A percentile compares a stretch with the other conserved stretches of the same genome.
These are phyloP conservation scores for Arthrobotrys musiformis DNA, from an alignment of 2,329 filamentous ascomycete genomes.

Conservation along the genomic window DNA sequence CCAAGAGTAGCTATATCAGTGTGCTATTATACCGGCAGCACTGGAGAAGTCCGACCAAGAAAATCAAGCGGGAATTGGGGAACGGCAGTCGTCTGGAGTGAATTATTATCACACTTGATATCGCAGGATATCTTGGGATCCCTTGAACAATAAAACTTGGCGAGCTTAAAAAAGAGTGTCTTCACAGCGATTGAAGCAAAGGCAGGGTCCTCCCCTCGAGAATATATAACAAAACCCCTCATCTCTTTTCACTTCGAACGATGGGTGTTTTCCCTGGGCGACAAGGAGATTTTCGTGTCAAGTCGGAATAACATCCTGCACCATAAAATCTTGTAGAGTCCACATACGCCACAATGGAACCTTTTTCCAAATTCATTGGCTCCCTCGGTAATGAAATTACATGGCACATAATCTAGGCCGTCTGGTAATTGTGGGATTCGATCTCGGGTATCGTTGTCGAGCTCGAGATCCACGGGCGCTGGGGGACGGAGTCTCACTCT, in stretches of 20 bases:
- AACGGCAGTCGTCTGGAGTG: constrained; percentile 14
- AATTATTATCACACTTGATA: constrained; percentile 33
- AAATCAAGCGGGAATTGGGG: constrained; percentile 22
- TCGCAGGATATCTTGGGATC: constrained; percentile 18
- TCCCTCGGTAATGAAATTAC: constrained; percentile 14
- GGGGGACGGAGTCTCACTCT: constrained; percentile 42
- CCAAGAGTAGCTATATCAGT: constrained; percentile 26
- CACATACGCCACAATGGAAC: neutral
- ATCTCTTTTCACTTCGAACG: constrained; percentile 11
- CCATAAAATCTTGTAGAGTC: constrained; percentile 9
- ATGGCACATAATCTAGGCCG: constrained; percentile 4
- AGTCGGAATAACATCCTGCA: constrained; percentile 35
- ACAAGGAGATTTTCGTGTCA: constrained; percentile 31
- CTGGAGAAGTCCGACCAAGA: constrained; percentile 33
- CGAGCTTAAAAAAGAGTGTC: neutral
- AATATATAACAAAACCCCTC: constrained; percentile 25
- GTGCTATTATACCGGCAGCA: constrained; percentile 37
- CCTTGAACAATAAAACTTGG: constrained; percentile 18
- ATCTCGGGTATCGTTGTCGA: constrained; percentile 40
- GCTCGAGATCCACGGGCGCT: constrained; percentile 21
- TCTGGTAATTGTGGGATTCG: neutral
- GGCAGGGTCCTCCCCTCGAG: constrained; percentile 10
- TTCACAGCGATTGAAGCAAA: neutral
- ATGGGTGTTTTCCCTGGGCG: neutral
- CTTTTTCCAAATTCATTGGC: constrained; percentile 9